phyloP scores from a whole-genome alignment of 208 protist species.

The Leishmania turanica region DNA sequence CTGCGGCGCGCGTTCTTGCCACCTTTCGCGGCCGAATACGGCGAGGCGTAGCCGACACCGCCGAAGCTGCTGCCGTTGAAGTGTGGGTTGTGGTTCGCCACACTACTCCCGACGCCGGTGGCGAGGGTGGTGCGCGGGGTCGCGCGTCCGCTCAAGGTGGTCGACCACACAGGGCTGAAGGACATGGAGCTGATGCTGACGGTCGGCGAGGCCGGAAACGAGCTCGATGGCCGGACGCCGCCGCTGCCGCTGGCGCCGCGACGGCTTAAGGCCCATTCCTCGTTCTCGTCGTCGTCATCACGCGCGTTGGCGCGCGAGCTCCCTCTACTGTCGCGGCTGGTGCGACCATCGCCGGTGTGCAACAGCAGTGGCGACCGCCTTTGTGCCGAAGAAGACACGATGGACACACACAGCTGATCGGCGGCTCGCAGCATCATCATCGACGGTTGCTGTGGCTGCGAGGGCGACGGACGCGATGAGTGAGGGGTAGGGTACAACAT shows the following conservation, averaged over 20 bases:
- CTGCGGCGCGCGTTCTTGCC: constrained; percentile 15
- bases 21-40: neutral
- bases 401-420: constrained; percentile 13
- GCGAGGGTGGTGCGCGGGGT: constrained; percentile 15
- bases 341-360: neutral
- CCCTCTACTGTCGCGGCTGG: neutral
- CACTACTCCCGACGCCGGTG: neutral
- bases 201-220: constrained; percentile 13
- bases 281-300: neutral
- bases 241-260: neutral
- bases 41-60: constrained; percentile 2
- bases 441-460: constrained; percentile 13
- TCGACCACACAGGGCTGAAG: constrained; percentile 16
- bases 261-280: neutral
- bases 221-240: neutral
- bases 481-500: constrained; percentile 1
- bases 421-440: constrained; percentile 25
- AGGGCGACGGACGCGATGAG: constrained; percentile 14
- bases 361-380: neutral
- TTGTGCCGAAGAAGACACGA: neutral
- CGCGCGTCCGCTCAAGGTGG: constrained; percentile 19
- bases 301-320: neutral
- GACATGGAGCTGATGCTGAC: constrained; percentile 28
- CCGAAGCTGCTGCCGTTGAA: neutral
- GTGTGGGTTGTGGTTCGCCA: neutral